Evolutionary conservation across 148 eudicot species (phyloP).

Genomic region (Nepenthes mirabilis): DNA sequence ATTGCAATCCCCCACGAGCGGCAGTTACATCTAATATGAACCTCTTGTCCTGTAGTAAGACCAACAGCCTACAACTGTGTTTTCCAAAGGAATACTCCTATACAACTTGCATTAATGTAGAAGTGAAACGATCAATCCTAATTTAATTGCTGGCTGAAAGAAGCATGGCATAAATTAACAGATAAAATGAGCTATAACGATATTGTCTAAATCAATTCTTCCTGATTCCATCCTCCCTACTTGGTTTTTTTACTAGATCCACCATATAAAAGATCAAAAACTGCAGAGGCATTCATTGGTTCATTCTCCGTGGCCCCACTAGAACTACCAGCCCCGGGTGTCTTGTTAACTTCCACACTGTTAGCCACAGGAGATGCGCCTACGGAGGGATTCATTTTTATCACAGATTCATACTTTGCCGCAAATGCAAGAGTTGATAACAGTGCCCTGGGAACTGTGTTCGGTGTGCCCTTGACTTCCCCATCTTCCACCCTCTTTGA

Average conservation of each 20-base stretch:
- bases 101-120: too few species aligned
- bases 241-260: slow-evolving; percentile 2
- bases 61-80: too few species aligned
- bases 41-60: too few species aligned
- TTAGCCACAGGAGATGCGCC: slow-evolving; percentile 5
- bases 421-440: slow-evolving; percentile 61
- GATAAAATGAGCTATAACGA: too few species aligned
- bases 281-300: slow-evolving; percentile 12
- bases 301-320: slow-evolving; percentile 11
- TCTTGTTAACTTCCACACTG: slow-evolving; percentile 1
- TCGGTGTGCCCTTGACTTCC: slow-evolving; percentile 8
- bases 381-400: slow-evolving; percentile 18
- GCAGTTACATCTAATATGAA: too few species aligned
- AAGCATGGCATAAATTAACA: too few species aligned
- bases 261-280: slow-evolving; percentile 21
- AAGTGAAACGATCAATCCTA: too few species aligned
- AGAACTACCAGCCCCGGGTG: neutral
- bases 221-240: neutral
- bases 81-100: too few species aligned
- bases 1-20: too few species aligned
- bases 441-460: slow-evolving; percentile 42
- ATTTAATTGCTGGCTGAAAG: too few species aligned
- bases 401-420: slow-evolving; percentile 32
- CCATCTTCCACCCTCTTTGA: slow-evolving; percentile 1
- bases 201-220: too few species aligned